Base-by-base conservation (phyloP, 2,329 filamentous ascomycete species). In the Paracamarosporium sp. region DNA sequence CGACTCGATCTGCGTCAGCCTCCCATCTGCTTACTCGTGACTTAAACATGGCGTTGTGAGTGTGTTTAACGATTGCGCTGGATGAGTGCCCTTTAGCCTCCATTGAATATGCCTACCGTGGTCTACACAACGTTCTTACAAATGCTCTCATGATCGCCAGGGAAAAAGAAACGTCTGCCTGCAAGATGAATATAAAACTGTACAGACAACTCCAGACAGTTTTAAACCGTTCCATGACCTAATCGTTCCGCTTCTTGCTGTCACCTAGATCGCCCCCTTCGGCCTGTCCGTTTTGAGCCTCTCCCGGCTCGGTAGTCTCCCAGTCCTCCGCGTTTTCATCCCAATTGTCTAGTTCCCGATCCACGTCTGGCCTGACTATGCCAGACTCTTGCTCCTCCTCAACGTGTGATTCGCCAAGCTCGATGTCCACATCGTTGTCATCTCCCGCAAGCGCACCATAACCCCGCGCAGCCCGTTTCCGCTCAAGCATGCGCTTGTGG, bases 401-500 rank as follows among this genome's bases (percentile, higher is more conserved):
- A 4, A 79, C 64, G 25, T 78, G 20, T 9, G 33, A 81, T 61
- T 89, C 86, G 1, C 91, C 92, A 6, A 97, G 84, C 79, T 97
- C 93, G 13, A 97, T 77, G 74, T 97, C 79, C 40, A 71, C 71
- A 22, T 79, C 80, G 5, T 76, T 75, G 28, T 83, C 84, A 13
- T 86, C 86, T 27, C 86, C 87, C 0, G 90, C 85, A 5, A 96
- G 85, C 6, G 86, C 83, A 52, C 85, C 84, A 70, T 96, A 96
- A 50, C 86, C 86, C 71, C 90, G 90, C 54, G 86, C 87, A 70
- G 87, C 82, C 59, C 93, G 85, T 74, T 90, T 91, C 61, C 95
- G 85, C 77, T 98, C 94, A 36, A 98, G 81, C 93, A 98, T 98
- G 57, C 95, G 89, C 72, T 91, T 90, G 79, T 99, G 95, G 75